Evolutionary conservation across 306 rosid species (phyloP), one percentile per base, ranked within the genome.

Genomic region (Malus orientalis): DNA sequence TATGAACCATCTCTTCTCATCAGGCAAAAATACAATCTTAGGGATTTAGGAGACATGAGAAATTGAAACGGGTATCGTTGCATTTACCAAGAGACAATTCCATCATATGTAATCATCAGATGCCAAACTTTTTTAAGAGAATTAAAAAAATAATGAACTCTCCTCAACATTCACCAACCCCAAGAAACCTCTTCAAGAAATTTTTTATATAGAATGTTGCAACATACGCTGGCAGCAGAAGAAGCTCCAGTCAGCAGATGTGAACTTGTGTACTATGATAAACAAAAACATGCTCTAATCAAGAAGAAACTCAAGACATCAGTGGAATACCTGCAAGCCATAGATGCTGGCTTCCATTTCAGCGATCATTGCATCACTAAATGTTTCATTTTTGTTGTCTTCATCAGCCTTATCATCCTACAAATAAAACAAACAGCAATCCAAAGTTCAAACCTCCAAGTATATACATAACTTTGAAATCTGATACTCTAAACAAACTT

Each of bases 311-410:
- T 67, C 49, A 82, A 75, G 81, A 72, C 15, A 83, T 75, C 65
- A 77, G 79, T 40, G 58, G 58, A 45, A 87, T 82, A 91, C 96
- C 96, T 91, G 96, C 84, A 91, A 86, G 79, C 92, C 96, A 40
- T 91, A 89, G 77, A 84, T 79, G 85, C 89, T 87, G 71, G 96
- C 96, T 82, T 91, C 96, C 89, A 87, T 87, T 84, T 91, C 93
- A 70, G 93, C 92, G 36, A 89, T 87, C 92, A 83, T 81, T 79
- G 89, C 93, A 72, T 89, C 96, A 78, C 87, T 87, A 74, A 87
- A 85, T 75, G 79, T 81, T 23, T 80, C 87, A 78, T 58, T 86
- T 53, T 68, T 80, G 45, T 79, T 92, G 61, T 60, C 73, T 38
- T 80, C 83, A 79, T 73, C 76, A 18, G 82, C 88, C 84, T 74